phyloP scores from a whole-genome alignment of 2,329 filamentous ascomycete species.

The Monosporascus cannonballus region DNA sequence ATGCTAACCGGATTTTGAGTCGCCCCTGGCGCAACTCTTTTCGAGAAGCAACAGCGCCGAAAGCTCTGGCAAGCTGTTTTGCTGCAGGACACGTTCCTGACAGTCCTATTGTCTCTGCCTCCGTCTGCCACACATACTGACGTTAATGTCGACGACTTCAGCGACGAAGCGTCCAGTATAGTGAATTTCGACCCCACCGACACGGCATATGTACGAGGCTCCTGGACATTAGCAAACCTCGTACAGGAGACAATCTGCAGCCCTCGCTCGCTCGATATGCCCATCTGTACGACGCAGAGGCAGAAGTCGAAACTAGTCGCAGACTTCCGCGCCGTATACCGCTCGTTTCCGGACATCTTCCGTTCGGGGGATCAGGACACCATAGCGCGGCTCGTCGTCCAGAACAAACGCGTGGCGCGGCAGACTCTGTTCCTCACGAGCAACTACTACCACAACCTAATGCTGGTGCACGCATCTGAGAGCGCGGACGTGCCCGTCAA shows the following conservation, averaged over 20 bases:
- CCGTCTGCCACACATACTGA: conserved; percentile 76
- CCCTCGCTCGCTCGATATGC: conserved; percentile 66
- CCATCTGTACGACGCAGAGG: conserved; percentile 61
- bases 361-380: conserved; percentile 60
- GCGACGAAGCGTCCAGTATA: conserved; percentile 53
- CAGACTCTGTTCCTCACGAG: conserved; percentile 75
- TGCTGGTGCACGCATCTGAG: conserved; percentile 70
- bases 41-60: conserved; percentile 72
- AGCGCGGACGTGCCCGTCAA: conserved; percentile 59
- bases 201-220: conserved; percentile 66
- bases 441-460: conserved; percentile 78
- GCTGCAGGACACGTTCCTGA: conserved; percentile 76
- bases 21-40: conserved; percentile 57
- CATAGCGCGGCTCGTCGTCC: conserved; percentile 49
- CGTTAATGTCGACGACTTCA: conserved; percentile 67
- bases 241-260: conserved; percentile 73
- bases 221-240: conserved; percentile 73
- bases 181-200: conserved; percentile 58
- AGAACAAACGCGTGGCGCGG: conserved; percentile 60
- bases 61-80: conserved; percentile 80
- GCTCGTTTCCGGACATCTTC: conserved; percentile 66
- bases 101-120: conserved; percentile 69
- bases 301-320: conserved; percentile 65
- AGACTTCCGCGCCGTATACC: conserved; percentile 65
- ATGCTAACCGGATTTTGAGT: conserved; percentile 31